phyloP scores from a whole-genome alignment of 1,284 basidiomycete genomes.

The Rhodotorula sp. region DNA sequence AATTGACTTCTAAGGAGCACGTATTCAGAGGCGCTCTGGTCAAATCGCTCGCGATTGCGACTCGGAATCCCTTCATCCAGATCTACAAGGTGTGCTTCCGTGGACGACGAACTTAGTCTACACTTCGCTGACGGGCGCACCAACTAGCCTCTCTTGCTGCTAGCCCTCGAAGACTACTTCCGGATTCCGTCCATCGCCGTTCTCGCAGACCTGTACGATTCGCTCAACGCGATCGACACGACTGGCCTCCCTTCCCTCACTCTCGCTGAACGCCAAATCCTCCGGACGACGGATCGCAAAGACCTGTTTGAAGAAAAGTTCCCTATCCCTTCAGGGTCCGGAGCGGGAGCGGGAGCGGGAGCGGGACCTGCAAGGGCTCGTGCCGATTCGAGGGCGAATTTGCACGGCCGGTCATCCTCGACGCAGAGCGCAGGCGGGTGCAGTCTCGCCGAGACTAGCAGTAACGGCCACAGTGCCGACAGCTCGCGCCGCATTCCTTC shows the following conservation, averaged over 20 bases:
- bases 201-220: conserved; percentile 81
- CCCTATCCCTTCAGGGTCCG: neutral
- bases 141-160: conserved; percentile 76
- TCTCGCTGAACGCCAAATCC: conserved; percentile 78
- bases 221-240: conserved; percentile 89
- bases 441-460: neutral
- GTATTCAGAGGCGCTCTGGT: conserved; percentile 79
- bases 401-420: neutral
- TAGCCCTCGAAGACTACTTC: conserved; percentile 96
- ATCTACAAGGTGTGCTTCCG: conserved; percentile 78
- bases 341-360: neutral
- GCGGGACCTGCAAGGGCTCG: conserved; percentile 1
- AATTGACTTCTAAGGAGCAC: neutral
- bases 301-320: conserved; percentile 81
- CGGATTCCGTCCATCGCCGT: conserved; percentile 79
- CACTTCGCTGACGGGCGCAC: too few species aligned
- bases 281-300: conserved; percentile 83
- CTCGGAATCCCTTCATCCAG: conserved; percentile 90
- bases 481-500: neutral
- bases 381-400: conserved; percentile 17
- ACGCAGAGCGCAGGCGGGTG: neutral
- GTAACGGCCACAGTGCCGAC: neutral
- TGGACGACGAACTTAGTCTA: too few species aligned
- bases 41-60: conserved; percentile 94
- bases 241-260: conserved; percentile 71